Percentiles rank a stretch among this genome's conserved stretches.
Evolutionary conservation across 208 protist species (phyloP).

Genomic region (Leishmania gerbilli): DNA sequence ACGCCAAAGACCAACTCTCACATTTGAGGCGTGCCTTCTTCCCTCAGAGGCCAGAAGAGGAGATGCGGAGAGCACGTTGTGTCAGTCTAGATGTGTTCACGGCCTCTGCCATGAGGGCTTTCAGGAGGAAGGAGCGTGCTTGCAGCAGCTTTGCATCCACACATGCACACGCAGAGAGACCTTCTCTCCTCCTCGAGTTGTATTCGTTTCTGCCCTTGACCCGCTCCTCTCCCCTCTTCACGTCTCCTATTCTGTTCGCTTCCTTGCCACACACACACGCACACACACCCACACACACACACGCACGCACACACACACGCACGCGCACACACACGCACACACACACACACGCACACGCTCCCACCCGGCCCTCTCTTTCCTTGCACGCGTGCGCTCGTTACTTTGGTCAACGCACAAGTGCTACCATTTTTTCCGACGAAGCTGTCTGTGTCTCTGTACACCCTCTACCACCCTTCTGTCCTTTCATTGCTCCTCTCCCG

Average conservation of each 20-base stretch:
- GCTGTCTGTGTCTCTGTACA: not conserved
- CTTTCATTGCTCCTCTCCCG: not conserved
- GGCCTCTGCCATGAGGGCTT: not conserved
- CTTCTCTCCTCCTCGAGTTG: not conserved
- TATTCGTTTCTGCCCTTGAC: not conserved
- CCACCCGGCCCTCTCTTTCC: not conserved
- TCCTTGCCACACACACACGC: slow-evolving; percentile 6
- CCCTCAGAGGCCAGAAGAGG: not conserved
- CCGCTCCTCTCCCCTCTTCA: not conserved
- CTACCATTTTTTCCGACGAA: not conserved
- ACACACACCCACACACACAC: not conserved
- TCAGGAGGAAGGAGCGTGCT: not conserved
- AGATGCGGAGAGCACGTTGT: not conserved
- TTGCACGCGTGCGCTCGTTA: not conserved
- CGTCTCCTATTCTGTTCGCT: not conserved
- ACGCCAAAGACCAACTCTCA: not conserved
- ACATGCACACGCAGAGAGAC: no score
- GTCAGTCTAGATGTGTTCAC: not conserved
- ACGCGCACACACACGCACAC: not conserved
- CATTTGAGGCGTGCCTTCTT: not conserved
- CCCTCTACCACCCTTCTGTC: not conserved
- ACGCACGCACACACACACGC: not conserved
- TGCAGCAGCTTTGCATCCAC: not conserved
- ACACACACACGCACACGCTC: not conserved
- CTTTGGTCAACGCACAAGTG: not conserved